phyloP scores from a whole-genome alignment of 371 early-diverging fungal species.

The Actinomortierella wolfii region DNA sequence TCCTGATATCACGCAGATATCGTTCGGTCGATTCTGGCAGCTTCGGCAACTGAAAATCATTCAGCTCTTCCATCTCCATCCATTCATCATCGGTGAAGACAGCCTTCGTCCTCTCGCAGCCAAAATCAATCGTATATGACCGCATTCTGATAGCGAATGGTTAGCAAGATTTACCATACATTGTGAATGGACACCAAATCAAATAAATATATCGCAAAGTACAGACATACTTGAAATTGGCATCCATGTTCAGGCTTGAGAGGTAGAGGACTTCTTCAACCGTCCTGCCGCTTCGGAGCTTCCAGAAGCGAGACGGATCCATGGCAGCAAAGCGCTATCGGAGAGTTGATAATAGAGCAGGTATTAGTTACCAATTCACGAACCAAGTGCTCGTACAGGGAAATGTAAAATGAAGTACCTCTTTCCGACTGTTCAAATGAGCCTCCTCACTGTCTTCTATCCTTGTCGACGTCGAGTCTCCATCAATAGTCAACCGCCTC shows the following conservation, averaged over 20 bases:
- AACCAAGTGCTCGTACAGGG: not conserved
- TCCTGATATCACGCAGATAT: conserved; percentile 18
- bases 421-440: conserved; percentile 10
- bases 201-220: conserved; percentile 3
- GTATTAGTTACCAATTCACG: conserved; percentile 4
- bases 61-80: conserved; percentile 16
- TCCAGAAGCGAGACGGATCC: conserved; percentile 25
- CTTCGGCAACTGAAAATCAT: conserved; percentile 20
- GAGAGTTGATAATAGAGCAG: conserved; percentile 7
- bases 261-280: conserved; percentile 18
- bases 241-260: conserved; percentile 9
- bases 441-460: conserved; percentile 1
- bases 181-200: conserved; percentile 2
- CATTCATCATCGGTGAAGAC: conserved; percentile 24
- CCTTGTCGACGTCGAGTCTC: conserved; percentile 5
- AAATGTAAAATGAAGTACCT: conserved; percentile 9
- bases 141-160: conserved; percentile 17
- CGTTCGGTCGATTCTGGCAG: conserved; percentile 16
- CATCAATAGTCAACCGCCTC: conserved; percentile 8
- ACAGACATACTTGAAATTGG: conserved; percentile 20
- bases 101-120: conserved; percentile 23
- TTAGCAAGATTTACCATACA: conserved; percentile 1
- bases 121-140: conserved; percentile 28
- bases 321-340: conserved; percentile 19
- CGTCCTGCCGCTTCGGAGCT: conserved; percentile 18